Evolutionary conservation across 768 basidiomycete genomes (phyloP), one percentile per base, ranked within the genome.

Genomic region (Pleurotus citrinopileatus): DNA sequence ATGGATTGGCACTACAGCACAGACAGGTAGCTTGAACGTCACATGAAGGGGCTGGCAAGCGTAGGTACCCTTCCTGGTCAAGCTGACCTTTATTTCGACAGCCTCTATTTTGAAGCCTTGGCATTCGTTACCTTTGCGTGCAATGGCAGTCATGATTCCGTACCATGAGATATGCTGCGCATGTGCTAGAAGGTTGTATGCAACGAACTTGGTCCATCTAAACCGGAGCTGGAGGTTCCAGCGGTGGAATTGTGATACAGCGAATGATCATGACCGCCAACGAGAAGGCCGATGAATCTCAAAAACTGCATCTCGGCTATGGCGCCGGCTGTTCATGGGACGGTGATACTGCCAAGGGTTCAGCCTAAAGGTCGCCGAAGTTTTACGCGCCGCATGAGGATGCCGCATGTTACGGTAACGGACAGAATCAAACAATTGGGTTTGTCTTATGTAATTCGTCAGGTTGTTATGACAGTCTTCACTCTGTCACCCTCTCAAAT

Each of bases 391-490:
- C n/a, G n/a, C 45, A 47, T 28, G 45, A 47, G 45, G 2, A 26
- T 47, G 45, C 45, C 45, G 28, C 45, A 47, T 47, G 45, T 47
- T 17, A 32, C 45, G 45, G 27, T 47, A 47, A 47, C 45, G 25
- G 45, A 47, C 38, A 40, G 26, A 47, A 47, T 28, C 45, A 47
- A 4, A 28, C 38, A 7, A 12, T 40, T 13, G 38, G 38, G 13
- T 47, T 47, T 47, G 45, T 29, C 45, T 47, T 47, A 47, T 32
- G 45, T 47, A 47, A 47, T 40, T 40, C 38, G 19, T 19, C 12
- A 40, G 29, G 45, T 47, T 47, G 45, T 32, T 47, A 47, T 47
- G 45, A 47, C 45, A 47, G 45, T 47, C 45, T 19, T 19, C 27
- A 29, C 22, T 27, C 26, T 15, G 0, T 10, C 25, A 22, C 15